These are phyloP conservation scores for Teratosphaeria zuluensis DNA, from an alignment of 2,329 filamentous ascomycete genomes.

Conservation along the genomic window DNA sequence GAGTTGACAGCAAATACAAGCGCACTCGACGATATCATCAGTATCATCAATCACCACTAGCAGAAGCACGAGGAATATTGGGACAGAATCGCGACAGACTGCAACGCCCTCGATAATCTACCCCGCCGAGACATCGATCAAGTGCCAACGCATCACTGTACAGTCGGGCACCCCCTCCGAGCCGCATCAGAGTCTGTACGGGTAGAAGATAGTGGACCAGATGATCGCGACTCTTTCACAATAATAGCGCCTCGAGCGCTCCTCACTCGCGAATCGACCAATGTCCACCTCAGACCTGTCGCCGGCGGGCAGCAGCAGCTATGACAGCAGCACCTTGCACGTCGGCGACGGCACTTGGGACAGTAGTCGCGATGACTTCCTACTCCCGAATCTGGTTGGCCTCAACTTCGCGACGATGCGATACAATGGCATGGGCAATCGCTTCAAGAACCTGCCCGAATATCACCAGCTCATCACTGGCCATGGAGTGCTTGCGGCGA, in stretches of 20 bases:
- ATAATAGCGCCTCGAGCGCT: neutral
- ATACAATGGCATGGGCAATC: conserved; percentile 82
- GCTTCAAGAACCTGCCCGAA: conserved; percentile 57
- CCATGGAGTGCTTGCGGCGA: conserved; percentile 61
- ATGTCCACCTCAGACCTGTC: conserved; percentile 38
- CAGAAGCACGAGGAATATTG: neutral
- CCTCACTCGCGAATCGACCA: neutral
- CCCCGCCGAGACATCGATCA: neutral
- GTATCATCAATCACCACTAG: neutral
- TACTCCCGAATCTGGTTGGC: conserved; percentile 67
- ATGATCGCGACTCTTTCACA: neutral
- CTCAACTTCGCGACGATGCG: conserved; percentile 73
- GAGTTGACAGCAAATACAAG: neutral
- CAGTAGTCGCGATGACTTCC: conserved; percentile 63
- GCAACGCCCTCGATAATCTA: neutral
- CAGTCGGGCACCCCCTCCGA: neutral
- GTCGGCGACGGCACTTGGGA: conserved; percentile 83
- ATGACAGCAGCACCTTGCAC: conserved; percentile 62
- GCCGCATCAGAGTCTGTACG: neutral
- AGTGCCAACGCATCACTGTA: neutral
- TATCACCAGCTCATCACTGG: conserved; percentile 63
- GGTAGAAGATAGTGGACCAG: neutral
- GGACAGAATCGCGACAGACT: neutral
- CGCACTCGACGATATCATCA: neutral
- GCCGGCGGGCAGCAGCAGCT: conserved; percentile 61